Conservation (phyloP, 2,329 filamentous ascomycete genomes). For the Beauveria sp. region DNA sequence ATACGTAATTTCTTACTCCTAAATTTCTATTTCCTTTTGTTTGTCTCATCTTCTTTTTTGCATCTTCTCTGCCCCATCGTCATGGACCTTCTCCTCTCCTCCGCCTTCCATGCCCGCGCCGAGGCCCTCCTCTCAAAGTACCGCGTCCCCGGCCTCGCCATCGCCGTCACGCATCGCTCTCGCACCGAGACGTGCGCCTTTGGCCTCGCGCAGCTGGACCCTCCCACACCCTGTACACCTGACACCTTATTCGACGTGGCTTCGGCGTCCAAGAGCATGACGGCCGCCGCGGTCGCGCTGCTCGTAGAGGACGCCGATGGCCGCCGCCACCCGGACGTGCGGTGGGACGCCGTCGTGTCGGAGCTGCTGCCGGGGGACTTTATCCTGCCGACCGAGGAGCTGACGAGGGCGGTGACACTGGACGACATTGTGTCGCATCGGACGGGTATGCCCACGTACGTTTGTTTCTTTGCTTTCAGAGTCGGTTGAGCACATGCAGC, state of each 20-base stretch:
- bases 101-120: slow-evolving; percentile 4
- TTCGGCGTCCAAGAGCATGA: slow-evolving; percentile 21
- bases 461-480: background rate
- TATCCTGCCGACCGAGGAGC: slow-evolving; percentile 16
- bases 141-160: slow-evolving; percentile 19
- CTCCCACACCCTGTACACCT: slow-evolving; percentile 14
- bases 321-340: slow-evolving; percentile 15
- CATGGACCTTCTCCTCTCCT: slow-evolving; percentile 8
- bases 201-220: slow-evolving; percentile 16
- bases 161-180: slow-evolving; percentile 13
- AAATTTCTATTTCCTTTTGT: too few species aligned
- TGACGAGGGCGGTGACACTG: slow-evolving; percentile 16
- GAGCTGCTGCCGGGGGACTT: slow-evolving; percentile 21
- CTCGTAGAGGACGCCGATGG: slow-evolving; percentile 17
- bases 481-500: too few species aligned
- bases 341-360: slow-evolving; percentile 19
- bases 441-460: slow-evolving; percentile 20
- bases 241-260: slow-evolving; percentile 23
- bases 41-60: too few species aligned
- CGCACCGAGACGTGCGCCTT: slow-evolving; percentile 17
- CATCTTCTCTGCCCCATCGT: background rate
- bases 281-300: slow-evolving; percentile 19
- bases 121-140: slow-evolving; percentile 10
- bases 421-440: slow-evolving; percentile 20
- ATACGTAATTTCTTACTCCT: too few species aligned